These are phyloP conservation scores for Melocanna baccifera DNA, from an alignment of 176 grass and related monocot species.

Conservation along the genomic window DNA sequence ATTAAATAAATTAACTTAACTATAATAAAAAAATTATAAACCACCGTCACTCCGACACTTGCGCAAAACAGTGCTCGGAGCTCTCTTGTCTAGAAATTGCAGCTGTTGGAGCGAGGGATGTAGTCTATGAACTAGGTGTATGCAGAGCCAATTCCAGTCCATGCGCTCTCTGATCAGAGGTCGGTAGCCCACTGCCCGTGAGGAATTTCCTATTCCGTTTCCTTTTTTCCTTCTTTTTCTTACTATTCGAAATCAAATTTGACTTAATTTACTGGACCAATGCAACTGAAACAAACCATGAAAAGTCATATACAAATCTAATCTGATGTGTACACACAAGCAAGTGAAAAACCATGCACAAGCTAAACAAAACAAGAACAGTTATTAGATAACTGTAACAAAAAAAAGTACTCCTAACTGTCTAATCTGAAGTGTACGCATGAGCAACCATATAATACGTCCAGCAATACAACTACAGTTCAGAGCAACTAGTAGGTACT, in stretches of 20 bases:
- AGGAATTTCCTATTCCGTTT: neutral
- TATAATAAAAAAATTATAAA: no score
- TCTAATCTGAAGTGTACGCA: constrained; percentile 8
- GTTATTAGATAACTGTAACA: neutral
- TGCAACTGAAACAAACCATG: neutral
- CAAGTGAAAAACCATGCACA: neutral
- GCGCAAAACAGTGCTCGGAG: no score
- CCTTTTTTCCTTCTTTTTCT: neutral
- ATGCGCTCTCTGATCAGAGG: neutral
- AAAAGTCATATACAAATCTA: neutral
- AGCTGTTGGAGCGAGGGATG: neutral
- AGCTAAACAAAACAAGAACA: neutral
- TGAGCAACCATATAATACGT: neutral
- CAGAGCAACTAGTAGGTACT: neutral
- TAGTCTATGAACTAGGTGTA: neutral
- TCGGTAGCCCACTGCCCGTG: neutral
- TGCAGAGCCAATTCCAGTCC: neutral
- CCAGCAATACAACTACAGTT: neutral
- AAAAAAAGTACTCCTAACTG: neutral
- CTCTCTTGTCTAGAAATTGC: neutral
- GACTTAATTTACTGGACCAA: no score
- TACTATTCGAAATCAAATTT: neutral
- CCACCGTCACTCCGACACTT: no score
- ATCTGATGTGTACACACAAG: neutral
- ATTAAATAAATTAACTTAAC: no score